phyloP scores from a whole-genome alignment of 305 asterid genomes.

The Nicotiana rustica region DNA sequence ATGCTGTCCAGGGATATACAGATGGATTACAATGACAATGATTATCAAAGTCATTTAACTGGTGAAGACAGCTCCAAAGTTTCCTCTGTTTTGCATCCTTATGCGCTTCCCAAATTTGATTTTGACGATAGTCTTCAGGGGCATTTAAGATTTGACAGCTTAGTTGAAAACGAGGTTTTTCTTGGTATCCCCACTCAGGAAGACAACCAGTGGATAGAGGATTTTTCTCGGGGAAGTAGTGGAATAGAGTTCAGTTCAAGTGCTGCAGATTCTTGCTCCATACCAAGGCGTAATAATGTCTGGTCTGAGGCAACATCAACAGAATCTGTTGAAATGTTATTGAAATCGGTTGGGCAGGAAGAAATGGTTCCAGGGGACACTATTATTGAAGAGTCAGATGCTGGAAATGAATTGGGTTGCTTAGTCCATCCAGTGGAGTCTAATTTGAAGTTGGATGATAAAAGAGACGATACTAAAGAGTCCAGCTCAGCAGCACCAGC shows the following conservation, averaged over 20 bases:
- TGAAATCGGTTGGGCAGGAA: conserved; percentile 97
- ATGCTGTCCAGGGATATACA: conserved; percentile 63
- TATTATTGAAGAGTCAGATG: conserved; percentile 59
- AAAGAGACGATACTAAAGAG: conserved; percentile 47
- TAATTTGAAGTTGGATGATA: conserved; percentile 50
- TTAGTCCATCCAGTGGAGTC: conserved; percentile 53
- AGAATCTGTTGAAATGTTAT: conserved; percentile 97
- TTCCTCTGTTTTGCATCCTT: conserved; percentile 84
- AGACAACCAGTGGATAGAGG: conserved; percentile 98
- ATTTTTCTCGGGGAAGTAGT: conserved; percentile 85
- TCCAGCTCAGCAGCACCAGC: conserved; percentile 46
- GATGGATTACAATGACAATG: conserved; percentile 97
- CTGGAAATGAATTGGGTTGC: conserved; percentile 61
- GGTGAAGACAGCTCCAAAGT: conserved; percentile 91
- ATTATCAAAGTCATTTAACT: conserved; percentile 81
- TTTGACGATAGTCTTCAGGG: conserved; percentile 88
- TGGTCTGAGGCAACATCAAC: conserved; percentile 99
- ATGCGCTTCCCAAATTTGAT: conserved; percentile 95
- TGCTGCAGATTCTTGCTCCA: conserved; percentile 85
- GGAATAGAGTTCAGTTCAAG: conserved; percentile 87
- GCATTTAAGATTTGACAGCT: conserved; percentile 89
- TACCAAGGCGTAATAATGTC: conserved; percentile 94
- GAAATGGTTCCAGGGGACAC: conserved; percentile 76
- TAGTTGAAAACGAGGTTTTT: conserved; percentile 98
- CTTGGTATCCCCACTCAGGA: conserved; percentile 98